phyloP scores from a whole-genome alignment of 805 yeast species.

The Kurtzmaniella fragi region DNA sequence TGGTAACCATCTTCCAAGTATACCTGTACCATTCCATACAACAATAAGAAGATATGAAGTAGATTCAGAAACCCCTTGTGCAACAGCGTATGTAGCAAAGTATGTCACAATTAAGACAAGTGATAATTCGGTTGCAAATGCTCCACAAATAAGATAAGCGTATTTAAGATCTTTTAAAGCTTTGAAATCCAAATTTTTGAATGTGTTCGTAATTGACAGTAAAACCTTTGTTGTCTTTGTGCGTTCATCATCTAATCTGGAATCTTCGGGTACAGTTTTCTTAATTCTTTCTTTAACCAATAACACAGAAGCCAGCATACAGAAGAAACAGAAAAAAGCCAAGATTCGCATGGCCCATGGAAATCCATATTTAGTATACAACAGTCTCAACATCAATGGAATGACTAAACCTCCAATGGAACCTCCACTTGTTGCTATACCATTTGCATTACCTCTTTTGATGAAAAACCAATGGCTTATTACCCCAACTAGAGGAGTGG shows the following conservation, averaged over 20 bases:
- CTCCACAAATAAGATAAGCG: constrained; percentile 23
- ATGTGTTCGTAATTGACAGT: constrained; percentile 1
- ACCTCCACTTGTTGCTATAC: constrained; percentile 53
- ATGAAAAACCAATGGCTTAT: constrained; percentile 62
- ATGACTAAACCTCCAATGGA: constrained; percentile 53
- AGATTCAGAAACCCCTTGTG: constrained; percentile 25
- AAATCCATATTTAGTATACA: constrained; percentile 41
- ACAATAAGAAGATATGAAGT: constrained; percentile 22
- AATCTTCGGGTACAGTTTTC: background rate
- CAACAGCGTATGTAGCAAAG: constrained; percentile 28
- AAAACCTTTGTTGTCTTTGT: background rate
- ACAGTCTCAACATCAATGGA: constrained; percentile 41
- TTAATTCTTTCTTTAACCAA: constrained; percentile 14
- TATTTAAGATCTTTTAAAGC: constrained; percentile 18
- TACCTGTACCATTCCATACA: constrained; percentile 25
- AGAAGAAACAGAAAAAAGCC: constrained; percentile 14
- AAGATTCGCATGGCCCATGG: constrained; percentile 51
- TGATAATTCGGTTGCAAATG: constrained; percentile 24
- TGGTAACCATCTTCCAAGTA: constrained; percentile 28
- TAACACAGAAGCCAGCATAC: constrained; percentile 8
- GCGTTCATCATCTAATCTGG: background rate
- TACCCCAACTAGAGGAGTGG: constrained; percentile 58
- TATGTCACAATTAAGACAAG: constrained; percentile 26
- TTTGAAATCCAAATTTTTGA: constrained; percentile 5
- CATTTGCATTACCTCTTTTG: constrained; percentile 54